Percentiles rank a stretch among this genome's conserved stretches.
These are phyloP conservation scores for Heterobasidion parviporum DNA, from an alignment of 1,284 basidiomycete species.

Conservation along the genomic window DNA sequence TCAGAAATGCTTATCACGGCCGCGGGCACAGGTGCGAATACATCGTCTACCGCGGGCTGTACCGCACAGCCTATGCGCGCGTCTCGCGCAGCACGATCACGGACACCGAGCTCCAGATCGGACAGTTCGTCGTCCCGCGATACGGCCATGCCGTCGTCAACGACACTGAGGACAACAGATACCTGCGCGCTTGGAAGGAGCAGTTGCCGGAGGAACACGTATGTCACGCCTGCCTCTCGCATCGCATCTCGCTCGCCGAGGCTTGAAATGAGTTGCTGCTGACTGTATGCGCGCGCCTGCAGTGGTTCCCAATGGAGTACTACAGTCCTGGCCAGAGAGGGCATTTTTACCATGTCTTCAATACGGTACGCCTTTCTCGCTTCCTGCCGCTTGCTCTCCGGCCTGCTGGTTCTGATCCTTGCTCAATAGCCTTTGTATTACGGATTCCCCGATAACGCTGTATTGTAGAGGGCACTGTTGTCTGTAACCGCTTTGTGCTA, in stretches of 20 bases:
- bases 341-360: slow-evolving; percentile 71
- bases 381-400: too few relatives aligned
- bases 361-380: slow-evolving; percentile 37
- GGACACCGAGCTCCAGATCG: slow-evolving; percentile 74
- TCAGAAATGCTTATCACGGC: slow-evolving; percentile 7
- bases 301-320: slow-evolving; percentile 76
- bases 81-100: slow-evolving; percentile 67
- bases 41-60: slow-evolving; percentile 76
- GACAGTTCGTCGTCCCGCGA: slow-evolving; percentile 70
- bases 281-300: neutral
- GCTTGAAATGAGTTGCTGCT: neutral
- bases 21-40: slow-evolving; percentile 70
- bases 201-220: slow-evolving; percentile 58
- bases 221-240: slow-evolving; percentile 16
- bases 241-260: neutral
- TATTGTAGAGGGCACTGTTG: slow-evolving; percentile 25
- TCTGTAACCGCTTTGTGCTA: too few relatives aligned
- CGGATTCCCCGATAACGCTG: slow-evolving; percentile 43
- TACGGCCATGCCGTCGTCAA: slow-evolving; percentile 46
- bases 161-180: slow-evolving; percentile 54
- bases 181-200: slow-evolving; percentile 61
- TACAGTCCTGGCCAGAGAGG: slow-evolving; percentile 60
- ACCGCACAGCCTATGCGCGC: slow-evolving; percentile 71
- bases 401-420: neutral
- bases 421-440: slow-evolving; percentile 57